A percentile compares a stretch with the other conserved stretches of the same genome.
These are phyloP conservation scores for Leptodermis oblonga DNA, from an alignment of 257 asterid species.

Conservation along the genomic window DNA sequence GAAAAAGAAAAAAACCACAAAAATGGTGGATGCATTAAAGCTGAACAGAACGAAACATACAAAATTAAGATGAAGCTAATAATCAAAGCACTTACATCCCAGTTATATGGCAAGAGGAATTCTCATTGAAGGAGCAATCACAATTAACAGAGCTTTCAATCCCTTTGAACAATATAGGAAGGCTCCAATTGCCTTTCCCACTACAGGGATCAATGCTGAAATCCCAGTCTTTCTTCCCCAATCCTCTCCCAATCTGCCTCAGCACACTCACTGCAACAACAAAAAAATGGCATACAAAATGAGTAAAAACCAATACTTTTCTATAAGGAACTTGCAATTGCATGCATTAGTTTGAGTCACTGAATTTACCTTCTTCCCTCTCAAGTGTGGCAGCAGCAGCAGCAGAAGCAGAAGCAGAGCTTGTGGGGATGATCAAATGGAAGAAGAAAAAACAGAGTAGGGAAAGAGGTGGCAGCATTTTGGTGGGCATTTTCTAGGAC, in stretches of 20 bases:
- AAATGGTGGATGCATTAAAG: too few relatives aligned
- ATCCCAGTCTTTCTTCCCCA: constrained; percentile 85
- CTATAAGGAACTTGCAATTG: background rate
- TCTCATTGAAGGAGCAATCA: constrained; percentile 56
- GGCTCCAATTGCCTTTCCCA: constrained; percentile 71
- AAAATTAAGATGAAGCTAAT: too few relatives aligned
- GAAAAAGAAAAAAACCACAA: background rate
- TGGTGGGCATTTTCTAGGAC: background rate
- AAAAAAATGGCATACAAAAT: background rate
- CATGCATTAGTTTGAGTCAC: background rate
- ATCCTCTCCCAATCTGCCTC: constrained; percentile 49
- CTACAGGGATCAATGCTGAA: constrained; percentile 71
- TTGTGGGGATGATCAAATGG: constrained; percentile 27
- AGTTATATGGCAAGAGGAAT: constrained; percentile 63
- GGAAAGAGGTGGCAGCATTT: constrained; percentile 23
- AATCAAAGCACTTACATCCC: constrained; percentile 40
- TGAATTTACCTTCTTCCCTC: constrained; percentile 50
- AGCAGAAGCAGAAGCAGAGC: constrained; percentile 26
- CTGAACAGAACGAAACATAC: background rate
- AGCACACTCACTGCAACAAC: constrained; percentile 54
- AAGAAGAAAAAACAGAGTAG: constrained; percentile 20
- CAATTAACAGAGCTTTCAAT: constrained; percentile 64
- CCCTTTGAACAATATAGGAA: constrained; percentile 48
- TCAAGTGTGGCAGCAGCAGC: constrained; percentile 42
- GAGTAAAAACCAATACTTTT: background rate